These are phyloP conservation scores for Talaromyces liani DNA, from an alignment of 495 filamentous ascomycete species.

Conservation along the genomic window DNA sequence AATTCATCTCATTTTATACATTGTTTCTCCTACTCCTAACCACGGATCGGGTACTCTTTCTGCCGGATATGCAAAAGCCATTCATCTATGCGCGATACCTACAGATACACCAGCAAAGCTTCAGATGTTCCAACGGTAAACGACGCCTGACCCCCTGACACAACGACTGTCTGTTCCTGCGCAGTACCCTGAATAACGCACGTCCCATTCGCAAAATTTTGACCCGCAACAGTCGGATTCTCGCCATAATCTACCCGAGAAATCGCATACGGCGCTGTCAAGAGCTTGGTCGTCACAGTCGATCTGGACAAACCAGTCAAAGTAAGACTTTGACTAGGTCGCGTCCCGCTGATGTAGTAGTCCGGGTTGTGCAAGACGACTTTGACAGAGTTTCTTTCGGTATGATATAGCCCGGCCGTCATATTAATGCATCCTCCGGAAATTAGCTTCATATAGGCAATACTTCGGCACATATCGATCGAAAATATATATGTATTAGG, in stretches of 20 bases:
- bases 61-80: not conserved
- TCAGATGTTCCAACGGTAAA: conserved; percentile 46
- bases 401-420: too few relatives aligned
- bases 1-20: too few relatives aligned
- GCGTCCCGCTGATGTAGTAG: conserved; percentile 41
- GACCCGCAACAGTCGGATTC: conserved; percentile 43
- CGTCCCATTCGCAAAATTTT: conserved; percentile 45
- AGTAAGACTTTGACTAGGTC: conserved; percentile 37
- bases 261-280: conserved; percentile 44
- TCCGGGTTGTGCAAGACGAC: conserved; percentile 51
- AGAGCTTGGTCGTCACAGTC: conserved; percentile 40
- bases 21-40: not conserved
- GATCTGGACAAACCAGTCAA: conserved; percentile 33
- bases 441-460: too few relatives aligned
- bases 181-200: conserved; percentile 39
- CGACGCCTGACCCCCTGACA: conserved; percentile 31
- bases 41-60: not conserved
- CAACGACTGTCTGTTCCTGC: conserved; percentile 24
- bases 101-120: conserved; percentile 47
- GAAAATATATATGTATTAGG: too few relatives aligned
- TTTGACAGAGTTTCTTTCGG: too few relatives aligned
- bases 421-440: too few relatives aligned
- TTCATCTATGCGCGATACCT: not conserved
- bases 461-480: too few relatives aligned
- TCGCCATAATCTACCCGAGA: conserved; percentile 41